Base-by-base conservation (phyloP, 768 basidiomycete species). In the Kwoniella pini region DNA sequence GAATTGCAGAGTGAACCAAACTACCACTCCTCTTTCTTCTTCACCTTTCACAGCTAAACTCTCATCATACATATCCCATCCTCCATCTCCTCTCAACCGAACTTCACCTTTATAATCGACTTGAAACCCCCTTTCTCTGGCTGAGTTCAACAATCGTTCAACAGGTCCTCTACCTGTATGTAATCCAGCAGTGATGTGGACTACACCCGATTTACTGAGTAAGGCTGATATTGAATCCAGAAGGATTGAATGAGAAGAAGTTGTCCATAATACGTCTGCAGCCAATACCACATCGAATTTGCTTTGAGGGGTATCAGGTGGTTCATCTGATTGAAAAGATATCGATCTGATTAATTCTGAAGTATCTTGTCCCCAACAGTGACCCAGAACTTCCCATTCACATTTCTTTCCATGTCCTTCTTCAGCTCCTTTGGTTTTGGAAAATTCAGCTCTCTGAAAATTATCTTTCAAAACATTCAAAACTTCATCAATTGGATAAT, bases 111-210 rank as follows among this genome's bases (percentile, higher is more conserved):
- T 21, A 28, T 53, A 21, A 15, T 33, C 43, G 2, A 75, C 44
- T 30, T 22, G 36, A 11, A 54, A 66, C 0, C 70, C 65, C n/a
- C 68, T 36, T 0, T 21, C 38, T 45, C 49, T 27, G 11, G 71
- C 75, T 0, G 56, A 46, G 1, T 7, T 21, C 13, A 59, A 48
- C 57, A 77, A 77, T 13, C 74, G 62, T 30, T 74, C 68, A 9
- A 74, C 40, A 2, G 77, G 73, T 22, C 77, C 74, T 43, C 71
- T 64, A 19, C 77, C 77, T 4, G 74, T 74, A 65, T 78, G 77
- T 12, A 76, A 43, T 3, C 77, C 77, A 0, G 72, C 72, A 1
- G 72, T 62, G 24, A 78, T 68, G 44, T 76, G 67, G 6, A 70
- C 74, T 4, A 64, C 44, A 6, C 75, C 74, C 3, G 33, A 56